These are phyloP conservation scores for Magnusiomyces clavatus DNA, from an alignment of 1,139 yeast genomes.

Conservation along the genomic window DNA sequence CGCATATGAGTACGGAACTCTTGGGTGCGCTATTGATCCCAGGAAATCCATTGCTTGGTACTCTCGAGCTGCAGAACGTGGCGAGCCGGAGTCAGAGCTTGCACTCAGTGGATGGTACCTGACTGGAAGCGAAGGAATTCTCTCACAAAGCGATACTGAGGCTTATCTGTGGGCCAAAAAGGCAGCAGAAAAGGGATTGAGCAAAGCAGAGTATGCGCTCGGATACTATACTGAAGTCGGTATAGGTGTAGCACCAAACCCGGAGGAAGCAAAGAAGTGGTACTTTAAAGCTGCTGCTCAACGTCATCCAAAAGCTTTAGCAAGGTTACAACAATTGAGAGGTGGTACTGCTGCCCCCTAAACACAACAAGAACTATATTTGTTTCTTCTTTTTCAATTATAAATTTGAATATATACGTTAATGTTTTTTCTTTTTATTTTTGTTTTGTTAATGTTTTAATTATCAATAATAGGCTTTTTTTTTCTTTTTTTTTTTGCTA, in stretches of 20 bases:
- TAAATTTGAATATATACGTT: neutral
- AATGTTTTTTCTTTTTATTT: no score
- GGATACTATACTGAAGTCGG: constrained; percentile 81
- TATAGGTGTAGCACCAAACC: constrained; percentile 48
- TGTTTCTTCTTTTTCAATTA: neutral
- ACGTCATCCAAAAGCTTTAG: constrained; percentile 49
- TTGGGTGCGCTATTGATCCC: constrained; percentile 59
- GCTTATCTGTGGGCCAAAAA: constrained; percentile 88
- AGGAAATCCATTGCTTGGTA: constrained; percentile 85
- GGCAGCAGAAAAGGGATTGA: constrained; percentile 70
- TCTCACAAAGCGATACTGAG: constrained; percentile 64
- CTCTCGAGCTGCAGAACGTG: constrained; percentile 59
- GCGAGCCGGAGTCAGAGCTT: constrained; percentile 82
- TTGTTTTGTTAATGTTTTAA: no score
- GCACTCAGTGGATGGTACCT: constrained; percentile 91
- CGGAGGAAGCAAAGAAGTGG: constrained; percentile 44
- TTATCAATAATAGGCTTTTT: no score
- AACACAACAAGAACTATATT: neutral
- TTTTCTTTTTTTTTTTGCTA: no score
- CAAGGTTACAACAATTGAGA: constrained; percentile 31
- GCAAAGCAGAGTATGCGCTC: constrained; percentile 77
- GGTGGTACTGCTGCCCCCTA: neutral
- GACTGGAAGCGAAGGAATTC: constrained; percentile 67
- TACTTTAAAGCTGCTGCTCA: constrained; percentile 53
- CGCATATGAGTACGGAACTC: constrained; percentile 79